Evolutionary conservation across 2,329 filamentous ascomycete genomes (phyloP).

Genomic region (Ophiostoma ips): DNA sequence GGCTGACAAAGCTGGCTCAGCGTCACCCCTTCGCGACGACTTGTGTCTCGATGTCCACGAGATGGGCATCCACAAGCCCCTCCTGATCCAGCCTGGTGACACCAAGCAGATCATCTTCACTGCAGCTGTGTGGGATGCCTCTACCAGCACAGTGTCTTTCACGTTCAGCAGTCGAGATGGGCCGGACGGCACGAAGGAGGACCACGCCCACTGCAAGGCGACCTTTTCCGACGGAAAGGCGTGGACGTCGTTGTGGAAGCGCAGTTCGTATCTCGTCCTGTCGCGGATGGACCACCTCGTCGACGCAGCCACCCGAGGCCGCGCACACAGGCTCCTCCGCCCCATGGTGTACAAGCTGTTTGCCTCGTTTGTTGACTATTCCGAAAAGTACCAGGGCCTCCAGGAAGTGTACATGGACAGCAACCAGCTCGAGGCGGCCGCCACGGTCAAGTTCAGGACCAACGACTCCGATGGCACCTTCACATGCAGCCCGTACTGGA

Average conservation of each 20-base stretch:
- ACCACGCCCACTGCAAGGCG: slow-evolving; percentile 49
- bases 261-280: slow-evolving; percentile 55
- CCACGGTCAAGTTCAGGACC: slow-evolving; percentile 32
- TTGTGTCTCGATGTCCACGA: slow-evolving; percentile 50
- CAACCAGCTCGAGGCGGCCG: slow-evolving; percentile 28
- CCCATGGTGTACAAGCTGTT: slow-evolving; percentile 67
- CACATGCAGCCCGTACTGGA: slow-evolving; percentile 44
- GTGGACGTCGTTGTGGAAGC: slow-evolving; percentile 53
- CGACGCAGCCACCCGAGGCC: slow-evolving; percentile 48
- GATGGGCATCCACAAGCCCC: slow-evolving; percentile 56
- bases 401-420: slow-evolving; percentile 43
- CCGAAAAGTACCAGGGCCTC: slow-evolving; percentile 39
- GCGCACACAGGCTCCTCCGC: slow-evolving; percentile 58
- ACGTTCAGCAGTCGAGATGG: slow-evolving; percentile 4
- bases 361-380: slow-evolving; percentile 41
- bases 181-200: slow-evolving; percentile 15
- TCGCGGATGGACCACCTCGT: slow-evolving; percentile 43
- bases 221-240: slow-evolving; percentile 44
- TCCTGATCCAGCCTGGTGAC: slow-evolving; percentile 40
- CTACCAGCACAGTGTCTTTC: slow-evolving; percentile 1
- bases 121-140: background rate
- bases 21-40: slow-evolving; percentile 29
- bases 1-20: background rate
- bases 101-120: slow-evolving; percentile 41
- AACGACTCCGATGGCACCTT: slow-evolving; percentile 34